Evolutionary conservation across 2,329 filamentous ascomycete genomes (phyloP), one percentile per base, ranked within the genome.

Genomic region (Ascochyta fabae): DNA sequence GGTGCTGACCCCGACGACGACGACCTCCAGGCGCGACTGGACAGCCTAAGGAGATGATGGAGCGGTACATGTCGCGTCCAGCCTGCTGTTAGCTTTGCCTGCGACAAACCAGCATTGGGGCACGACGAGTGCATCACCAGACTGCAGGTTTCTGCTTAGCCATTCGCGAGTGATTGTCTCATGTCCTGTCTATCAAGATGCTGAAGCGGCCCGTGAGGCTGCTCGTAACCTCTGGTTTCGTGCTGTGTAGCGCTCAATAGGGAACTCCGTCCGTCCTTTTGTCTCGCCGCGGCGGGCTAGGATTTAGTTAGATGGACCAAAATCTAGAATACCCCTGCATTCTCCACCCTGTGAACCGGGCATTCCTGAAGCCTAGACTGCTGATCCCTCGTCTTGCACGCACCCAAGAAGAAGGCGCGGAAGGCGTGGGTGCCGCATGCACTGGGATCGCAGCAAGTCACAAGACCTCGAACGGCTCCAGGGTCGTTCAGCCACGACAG

Each of bases 11-110:
- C 97, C 69, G 92, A 97, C 70, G 95, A 97, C 74, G 92, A 97
- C 69, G 95, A 97, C 74, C 85, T 99, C 24, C 93, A 98, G 79
- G 94, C 95, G 61, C 87, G 95, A 56, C 84, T 99, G 48, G 92
- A 98, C 74, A 96, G 93, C 75, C 80, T 98, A 62, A 84, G 90
- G 71, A 78, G 82, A 70, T 86, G 65, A 72, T 38, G 19, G 33
- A 42, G 46, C 41, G n/a, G 31, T 34, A 7, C 29, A 15, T 26
- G 8, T 39, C 35, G 10, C 22, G 12, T 22, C 31, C 2, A 4
- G 6, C 10, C 22, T 27, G 15, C 23, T 24, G 8, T 4, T 13
- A n/a, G 23, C 19, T 24, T n/a, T 43, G 24, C 24, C 16, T 29
- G 19, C 16, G 13, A 13, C 10, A 3, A 19, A 38, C 31, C 13